Conservation (phyloP, 257 asterid species). For the Solanum dulcamara region DNA sequence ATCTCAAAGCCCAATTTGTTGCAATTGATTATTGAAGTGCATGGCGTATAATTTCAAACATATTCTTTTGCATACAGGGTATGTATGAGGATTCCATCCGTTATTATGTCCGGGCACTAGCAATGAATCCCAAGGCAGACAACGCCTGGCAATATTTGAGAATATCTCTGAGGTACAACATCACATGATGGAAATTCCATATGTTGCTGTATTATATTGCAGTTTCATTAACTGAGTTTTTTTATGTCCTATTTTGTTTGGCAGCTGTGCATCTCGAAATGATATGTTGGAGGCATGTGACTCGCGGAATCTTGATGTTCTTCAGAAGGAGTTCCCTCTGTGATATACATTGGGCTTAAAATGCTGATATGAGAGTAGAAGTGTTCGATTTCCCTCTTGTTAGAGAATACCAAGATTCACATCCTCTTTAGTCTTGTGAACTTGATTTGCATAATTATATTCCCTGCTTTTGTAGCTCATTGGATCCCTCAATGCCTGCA, state of each 20-base stretch:
- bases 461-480: background rate
- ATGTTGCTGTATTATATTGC: background rate
- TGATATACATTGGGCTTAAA: constrained; percentile 9
- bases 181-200: background rate
- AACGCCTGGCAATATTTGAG: constrained; percentile 98
- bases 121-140: constrained; percentile 97
- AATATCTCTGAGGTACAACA: constrained; percentile 70
- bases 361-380: background rate
- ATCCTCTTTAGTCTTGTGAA: background rate
- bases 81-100: constrained; percentile 94
- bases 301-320: constrained; percentile 77
- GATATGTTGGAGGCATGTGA: constrained; percentile 96
- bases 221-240: background rate
- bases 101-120: constrained; percentile 88
- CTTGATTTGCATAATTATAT: background rate
- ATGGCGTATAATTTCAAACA: background rate
- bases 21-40: background rate
- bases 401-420: background rate
- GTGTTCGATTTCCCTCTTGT: background rate
- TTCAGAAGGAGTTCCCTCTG: constrained; percentile 89
- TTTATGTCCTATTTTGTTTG: background rate
- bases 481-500: background rate
- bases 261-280: constrained; percentile 83
- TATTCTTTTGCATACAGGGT: constrained; percentile 36
- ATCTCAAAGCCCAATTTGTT: background rate